These are phyloP conservation scores for Fusarium praegraminearum DNA, from an alignment of 2,329 filamentous ascomycete genomes.

Conservation along the genomic window DNA sequence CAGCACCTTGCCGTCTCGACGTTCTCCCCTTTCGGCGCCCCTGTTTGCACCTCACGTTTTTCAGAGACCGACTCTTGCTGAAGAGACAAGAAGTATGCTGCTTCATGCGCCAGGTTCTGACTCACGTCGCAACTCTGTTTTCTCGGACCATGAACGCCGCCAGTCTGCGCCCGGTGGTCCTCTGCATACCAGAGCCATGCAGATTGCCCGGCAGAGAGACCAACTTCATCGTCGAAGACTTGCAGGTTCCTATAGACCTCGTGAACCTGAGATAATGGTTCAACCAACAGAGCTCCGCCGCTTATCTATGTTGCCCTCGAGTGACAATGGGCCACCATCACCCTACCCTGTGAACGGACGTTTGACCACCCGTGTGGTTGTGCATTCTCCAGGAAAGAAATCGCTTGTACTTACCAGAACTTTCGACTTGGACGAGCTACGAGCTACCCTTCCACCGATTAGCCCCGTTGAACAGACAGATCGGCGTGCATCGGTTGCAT, in stretches of 20 bases:
- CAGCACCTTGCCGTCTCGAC: conserved; percentile 16
- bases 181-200: conserved; percentile 36
- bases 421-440: conserved; percentile 63
- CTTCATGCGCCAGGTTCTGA: conserved; percentile 22
- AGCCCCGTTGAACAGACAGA: conserved; percentile 27
- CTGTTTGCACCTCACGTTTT: conserved; percentile 19
- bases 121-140: neutral
- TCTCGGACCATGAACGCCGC: conserved; percentile 29
- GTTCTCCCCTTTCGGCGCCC: conserved; percentile 42
- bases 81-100: conserved; percentile 39
- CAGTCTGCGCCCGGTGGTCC: conserved; percentile 37
- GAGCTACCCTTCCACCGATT: conserved; percentile 59
- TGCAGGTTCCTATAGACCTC: conserved; percentile 24
- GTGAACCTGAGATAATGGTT: conserved; percentile 45
- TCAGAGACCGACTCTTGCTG: conserved; percentile 31
- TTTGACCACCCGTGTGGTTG: conserved; percentile 46
- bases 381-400: conserved; percentile 54
- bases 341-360: conserved; percentile 35
- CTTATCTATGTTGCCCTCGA: conserved; percentile 24
- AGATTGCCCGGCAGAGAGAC: conserved; percentile 45
- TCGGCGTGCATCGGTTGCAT: conserved; percentile 34
- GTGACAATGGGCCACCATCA: conserved; percentile 20
- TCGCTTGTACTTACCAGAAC: conserved; percentile 63
- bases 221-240: conserved; percentile 39
- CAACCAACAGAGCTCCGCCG: conserved; percentile 45